Percentiles rank a stretch among this genome's conserved stretches.
Evolutionary conservation across 345 rosid species (phyloP).

Genomic region (Schrenkiella parvula): DNA sequence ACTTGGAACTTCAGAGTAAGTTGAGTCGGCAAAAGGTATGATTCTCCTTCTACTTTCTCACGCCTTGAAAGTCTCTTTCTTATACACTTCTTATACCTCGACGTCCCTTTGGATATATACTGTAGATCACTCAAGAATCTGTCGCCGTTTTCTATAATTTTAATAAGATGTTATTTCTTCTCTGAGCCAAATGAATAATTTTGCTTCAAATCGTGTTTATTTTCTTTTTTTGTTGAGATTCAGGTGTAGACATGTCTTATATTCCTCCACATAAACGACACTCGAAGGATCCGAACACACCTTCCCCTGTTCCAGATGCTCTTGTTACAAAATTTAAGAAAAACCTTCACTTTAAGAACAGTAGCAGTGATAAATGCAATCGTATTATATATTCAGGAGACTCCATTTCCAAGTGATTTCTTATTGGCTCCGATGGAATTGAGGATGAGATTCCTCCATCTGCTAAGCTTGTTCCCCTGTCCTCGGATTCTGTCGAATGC

Average conservation of each 20-base stretch:
- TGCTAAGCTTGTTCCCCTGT: constrained; percentile 32
- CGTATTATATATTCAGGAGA: constrained; percentile 34
- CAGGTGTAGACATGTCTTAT: constrained; percentile 44
- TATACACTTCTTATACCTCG: not conserved
- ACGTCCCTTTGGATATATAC: not conserved
- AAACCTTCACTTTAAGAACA: constrained; percentile 24
- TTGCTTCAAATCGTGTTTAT: not conserved
- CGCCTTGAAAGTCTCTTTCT: not conserved
- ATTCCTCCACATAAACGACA: constrained; percentile 62
- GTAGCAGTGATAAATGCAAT: constrained; percentile 3
- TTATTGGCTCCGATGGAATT: constrained; percentile 39
- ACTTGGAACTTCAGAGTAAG: not conserved
- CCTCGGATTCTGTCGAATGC: constrained; percentile 32
- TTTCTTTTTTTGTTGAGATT: not conserved
- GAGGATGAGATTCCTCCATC: constrained; percentile 33
- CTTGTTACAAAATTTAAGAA: constrained; percentile 33
- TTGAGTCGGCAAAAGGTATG: not conserved
- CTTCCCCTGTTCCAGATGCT: constrained; percentile 37
- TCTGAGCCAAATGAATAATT: not conserved
- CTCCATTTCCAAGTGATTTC: constrained; percentile 44
- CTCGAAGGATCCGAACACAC: constrained; percentile 25
- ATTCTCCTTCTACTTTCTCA: not conserved
- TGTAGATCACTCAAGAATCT: not conserved
- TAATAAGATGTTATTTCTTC: not conserved
- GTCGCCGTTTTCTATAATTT: not conserved